Evolutionary conservation across 2,329 filamentous ascomycete genomes (phyloP).

Genomic region (Botrytis pseudocinerea): DNA sequence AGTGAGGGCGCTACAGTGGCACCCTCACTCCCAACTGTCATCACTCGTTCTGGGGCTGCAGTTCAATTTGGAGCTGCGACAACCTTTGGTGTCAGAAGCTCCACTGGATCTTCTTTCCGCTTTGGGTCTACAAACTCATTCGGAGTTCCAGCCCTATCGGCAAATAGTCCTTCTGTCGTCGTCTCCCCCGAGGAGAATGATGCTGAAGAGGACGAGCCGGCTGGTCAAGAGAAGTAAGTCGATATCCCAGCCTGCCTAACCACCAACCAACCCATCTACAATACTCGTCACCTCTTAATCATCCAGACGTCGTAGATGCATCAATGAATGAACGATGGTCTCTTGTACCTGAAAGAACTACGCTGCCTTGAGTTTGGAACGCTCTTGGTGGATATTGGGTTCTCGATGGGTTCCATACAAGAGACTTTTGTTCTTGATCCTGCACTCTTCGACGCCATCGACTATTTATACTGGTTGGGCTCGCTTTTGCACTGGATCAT

Average conservation of each 20-base stretch:
- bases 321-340: neutral
- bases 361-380: constrained; percentile 5
- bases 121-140: neutral
- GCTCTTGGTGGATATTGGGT: constrained; percentile 7
- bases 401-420: neutral
- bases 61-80: neutral
- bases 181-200: neutral
- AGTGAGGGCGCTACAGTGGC: no score
- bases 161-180: neutral
- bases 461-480: neutral
- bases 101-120: neutral
- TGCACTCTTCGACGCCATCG: neutral
- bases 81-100: neutral
- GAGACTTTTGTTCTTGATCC: neutral
- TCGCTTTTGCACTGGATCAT: neutral
- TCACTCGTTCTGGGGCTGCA: neutral
- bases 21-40: no score
- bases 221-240: neutral
- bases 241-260: neutral
- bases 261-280: neutral
- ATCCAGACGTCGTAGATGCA: neutral
- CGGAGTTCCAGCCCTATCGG: neutral
- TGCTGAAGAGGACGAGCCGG: neutral
- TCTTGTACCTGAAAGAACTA: constrained; percentile 1
- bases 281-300: no score